phyloP scores from a whole-genome alignment of 371 early-diverging fungal species.

The Umbelopsis sp. region DNA sequence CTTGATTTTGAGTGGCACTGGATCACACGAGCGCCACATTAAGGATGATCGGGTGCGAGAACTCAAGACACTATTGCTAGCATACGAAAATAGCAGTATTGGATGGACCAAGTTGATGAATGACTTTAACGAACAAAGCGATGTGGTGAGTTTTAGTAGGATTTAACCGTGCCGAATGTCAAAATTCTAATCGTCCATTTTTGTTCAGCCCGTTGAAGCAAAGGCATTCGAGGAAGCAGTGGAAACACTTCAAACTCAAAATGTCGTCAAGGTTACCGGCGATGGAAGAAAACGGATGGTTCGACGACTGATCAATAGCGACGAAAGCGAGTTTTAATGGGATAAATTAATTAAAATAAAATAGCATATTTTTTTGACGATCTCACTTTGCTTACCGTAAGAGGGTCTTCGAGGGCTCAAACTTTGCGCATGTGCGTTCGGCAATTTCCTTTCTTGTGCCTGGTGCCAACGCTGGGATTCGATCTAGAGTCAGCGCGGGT shows the following conservation, averaged over 20 bases:
- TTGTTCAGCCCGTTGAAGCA: constrained; percentile 38
- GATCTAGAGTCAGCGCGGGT: background rate
- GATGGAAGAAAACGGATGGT: constrained; percentile 45
- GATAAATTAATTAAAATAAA: background rate
- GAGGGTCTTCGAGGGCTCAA: background rate
- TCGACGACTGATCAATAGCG: constrained; percentile 21
- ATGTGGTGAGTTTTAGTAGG: constrained; percentile 42
- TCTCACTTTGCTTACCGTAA: background rate
- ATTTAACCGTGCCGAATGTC: too few species aligned
- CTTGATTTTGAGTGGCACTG: constrained; percentile 90
- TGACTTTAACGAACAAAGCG: constrained; percentile 56
- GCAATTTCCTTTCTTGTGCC: constrained; percentile 11
- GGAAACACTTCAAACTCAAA: constrained; percentile 39
- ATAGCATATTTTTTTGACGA: background rate
- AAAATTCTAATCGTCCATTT: too few species aligned
- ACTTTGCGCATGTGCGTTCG: constrained; percentile 4
- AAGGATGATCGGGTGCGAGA: constrained; percentile 54
- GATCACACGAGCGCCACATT: constrained; percentile 57
- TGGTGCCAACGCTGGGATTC: background rate
- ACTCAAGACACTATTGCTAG: constrained; percentile 41
- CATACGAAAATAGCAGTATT: constrained; percentile 38
- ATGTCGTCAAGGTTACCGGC: constrained; percentile 36
- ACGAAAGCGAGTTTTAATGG: constrained; percentile 5
- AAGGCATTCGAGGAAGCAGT: constrained; percentile 45
- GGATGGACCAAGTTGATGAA: constrained; percentile 44